Base-by-base conservation (phyloP, 768 basidiomycete genomes). In the Amanita molliuscula region DNA sequence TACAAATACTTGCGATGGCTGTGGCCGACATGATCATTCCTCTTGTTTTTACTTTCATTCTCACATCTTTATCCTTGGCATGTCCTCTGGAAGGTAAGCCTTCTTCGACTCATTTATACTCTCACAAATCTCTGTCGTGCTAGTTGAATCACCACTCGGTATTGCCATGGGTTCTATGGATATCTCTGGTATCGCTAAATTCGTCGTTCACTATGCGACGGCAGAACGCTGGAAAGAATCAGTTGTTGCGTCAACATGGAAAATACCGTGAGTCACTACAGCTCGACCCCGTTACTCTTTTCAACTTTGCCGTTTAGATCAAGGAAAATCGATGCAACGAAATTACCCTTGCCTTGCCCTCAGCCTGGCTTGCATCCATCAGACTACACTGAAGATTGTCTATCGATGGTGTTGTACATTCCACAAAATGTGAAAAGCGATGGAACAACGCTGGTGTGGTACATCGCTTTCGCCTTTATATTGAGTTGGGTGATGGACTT, bases 361-460 rank as follows among this genome's bases (percentile, higher is more conserved):
- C 91, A 92, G 62, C 65, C 67, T 40, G 65, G 56, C 53, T 66
- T 77, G 10, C 68, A 75, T 56, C 54, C 70, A 26, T 75, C 76
- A n/a, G 60, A 64, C 4, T 76, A 67, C 64, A 73, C 70, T 1
- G 91, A 93, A 63, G 87, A 93, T 61, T 95, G 91, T 61, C 70
- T 95, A 41, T 89, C 81, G 18, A 79, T 89, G 70, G 67, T 86
- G 21, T 68, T 85, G 26, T 91, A 88, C 59, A 78, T 82, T 2
- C 87, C 86, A 4, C 63, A 68, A 36, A 53, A 56, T 45, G 6
- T 56, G 55, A 60, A 52, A 41, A 73, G 59, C 63, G 55, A 56
- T 38, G 70, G 66, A 0, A 76, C 82, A 3, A 77, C 76, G 16
- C 59, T 89, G 50, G 61, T 83, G 54, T 83, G 86, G 84, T 81